Base-by-base conservation (phyloP, 176 grass and related monocot species). In the Cymbopogon citratus region DNA sequence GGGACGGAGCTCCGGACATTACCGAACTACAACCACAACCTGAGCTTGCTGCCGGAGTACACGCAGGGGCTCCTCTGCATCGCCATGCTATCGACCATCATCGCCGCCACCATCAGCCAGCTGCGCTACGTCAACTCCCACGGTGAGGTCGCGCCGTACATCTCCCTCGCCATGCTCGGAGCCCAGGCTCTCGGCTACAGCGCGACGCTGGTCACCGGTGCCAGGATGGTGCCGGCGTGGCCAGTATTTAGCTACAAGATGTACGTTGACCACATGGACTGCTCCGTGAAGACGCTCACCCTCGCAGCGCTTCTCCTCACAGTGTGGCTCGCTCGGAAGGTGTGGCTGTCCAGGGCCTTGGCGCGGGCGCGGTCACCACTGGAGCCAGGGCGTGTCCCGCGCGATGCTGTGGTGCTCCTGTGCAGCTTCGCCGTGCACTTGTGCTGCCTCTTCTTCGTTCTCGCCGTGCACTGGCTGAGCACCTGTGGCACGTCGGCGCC, bases 91-190 rank as follows among this genome's bases (percentile, higher is more conserved):
- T 39, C 18, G 8, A 3, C 31, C 33, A 12, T 79, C 31, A 49
- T 88, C 51, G 67, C 61, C 71, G 82, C 80, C 28, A 43, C 77
- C 45, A 12, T 67, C 23, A 64, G 72, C 36, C 87, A 92, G 57
- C 79, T 93, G 56, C 87, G 60, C 13, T 66, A 90, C 54, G 35
- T 90, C 18, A 72, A 49, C 52, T 43, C 65, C 7, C 86, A 93
- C 76, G 21, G 45, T 10, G 67, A 45, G 7, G 67, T 65, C 2
- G 65, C 63, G 46, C 91, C 85, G 24, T 83, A 87, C 61, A 18
- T 90, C 48, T 93, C 88, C 49, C 71, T 90, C 12, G 68, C 68
- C 41, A 93, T 93, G 91, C 81, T 93, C 39, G 82, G 81, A 24
- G 79, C 88, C 56, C 91, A 88, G 61, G 88, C 85, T 24, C 51